Percentiles rank a stretch among this genome's conserved stretches.
Evolutionary conservation across 2,329 filamentous ascomycete species (phyloP).

Genomic region (Alternaria brassicae): DNA sequence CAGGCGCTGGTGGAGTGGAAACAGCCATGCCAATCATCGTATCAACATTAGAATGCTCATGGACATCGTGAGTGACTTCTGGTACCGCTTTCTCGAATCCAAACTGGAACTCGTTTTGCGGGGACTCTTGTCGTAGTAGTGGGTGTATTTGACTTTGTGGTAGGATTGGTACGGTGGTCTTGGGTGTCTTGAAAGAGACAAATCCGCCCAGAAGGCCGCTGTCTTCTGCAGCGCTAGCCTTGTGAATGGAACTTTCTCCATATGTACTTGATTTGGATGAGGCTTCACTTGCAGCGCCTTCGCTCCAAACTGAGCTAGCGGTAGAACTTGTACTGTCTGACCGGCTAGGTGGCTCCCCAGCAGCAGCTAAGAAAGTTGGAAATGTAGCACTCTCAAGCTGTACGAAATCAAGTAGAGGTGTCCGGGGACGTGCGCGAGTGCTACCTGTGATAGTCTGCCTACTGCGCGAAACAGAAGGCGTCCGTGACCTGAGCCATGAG

Average conservation of each 20-base stretch:
- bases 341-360: conserved; percentile 25
- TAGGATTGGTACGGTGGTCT: neutral
- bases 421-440: conserved; percentile 25
- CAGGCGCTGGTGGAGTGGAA: conserved; percentile 20
- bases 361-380: neutral
- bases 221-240: conserved; percentile 28
- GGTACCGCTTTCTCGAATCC: conserved; percentile 4
- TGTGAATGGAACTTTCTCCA: conserved; percentile 17
- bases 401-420: conserved; percentile 32
- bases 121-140: conserved; percentile 8
- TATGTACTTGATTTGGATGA: conserved; percentile 42
- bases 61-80: neutral
- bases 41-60: neutral
- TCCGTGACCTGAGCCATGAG: conserved; percentile 28
- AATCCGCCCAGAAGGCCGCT: conserved; percentile 41
- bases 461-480: conserved; percentile 21
- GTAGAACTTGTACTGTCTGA: conserved; percentile 39
- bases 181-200: conserved; percentile 29
- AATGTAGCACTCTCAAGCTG: conserved; percentile 26
- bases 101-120: conserved; percentile 15
- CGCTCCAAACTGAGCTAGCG: conserved; percentile 41
- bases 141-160: conserved; percentile 23
- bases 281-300: conserved; percentile 31
- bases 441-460: conserved; percentile 19
- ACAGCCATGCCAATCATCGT: conserved; percentile 22